Conservation (phyloP, 1,139 yeast genomes). For the Magnusiomyces suaveolens region DNA sequence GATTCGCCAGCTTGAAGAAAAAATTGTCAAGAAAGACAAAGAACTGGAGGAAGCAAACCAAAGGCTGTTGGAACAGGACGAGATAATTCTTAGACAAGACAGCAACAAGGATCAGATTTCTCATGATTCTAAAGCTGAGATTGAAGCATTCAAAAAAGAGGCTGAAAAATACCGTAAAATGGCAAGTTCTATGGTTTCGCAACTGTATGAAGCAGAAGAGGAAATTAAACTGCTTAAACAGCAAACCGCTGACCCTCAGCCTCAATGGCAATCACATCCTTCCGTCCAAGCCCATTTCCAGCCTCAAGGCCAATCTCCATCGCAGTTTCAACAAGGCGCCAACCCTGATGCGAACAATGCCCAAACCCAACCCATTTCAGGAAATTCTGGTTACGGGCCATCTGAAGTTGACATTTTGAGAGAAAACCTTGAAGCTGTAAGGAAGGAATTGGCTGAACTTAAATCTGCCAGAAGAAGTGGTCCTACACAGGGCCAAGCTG, state of each 20-base stretch:
- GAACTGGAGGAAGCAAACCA: not conserved
- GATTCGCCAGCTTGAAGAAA: not conserved
- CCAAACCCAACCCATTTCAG: not conserved
- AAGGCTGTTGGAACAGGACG: not conserved
- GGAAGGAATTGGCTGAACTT: not conserved
- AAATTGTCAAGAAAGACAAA: not conserved
- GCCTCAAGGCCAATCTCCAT: not conserved
- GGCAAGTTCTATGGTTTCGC: not conserved
- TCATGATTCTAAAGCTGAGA: not conserved
- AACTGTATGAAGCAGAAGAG: not conserved
- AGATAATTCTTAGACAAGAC: not conserved
- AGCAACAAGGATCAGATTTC: not conserved
- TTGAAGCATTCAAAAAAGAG: not conserved
- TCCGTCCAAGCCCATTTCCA: not conserved
- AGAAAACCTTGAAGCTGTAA: not conserved
- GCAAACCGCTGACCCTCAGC: not conserved
- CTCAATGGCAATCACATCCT: not conserved
- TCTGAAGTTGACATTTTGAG: not conserved
- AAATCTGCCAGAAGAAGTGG: not conserved
- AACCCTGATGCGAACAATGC: not conserved
- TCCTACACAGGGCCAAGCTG: not conserved
- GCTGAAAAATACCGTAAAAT: not conserved
- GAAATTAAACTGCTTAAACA: not conserved
- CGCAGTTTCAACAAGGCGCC: not conserved
- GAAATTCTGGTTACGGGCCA: no score